phyloP scores from a whole-genome alignment of 495 filamentous ascomycete species.

The Amniculicola lignicola region DNA sequence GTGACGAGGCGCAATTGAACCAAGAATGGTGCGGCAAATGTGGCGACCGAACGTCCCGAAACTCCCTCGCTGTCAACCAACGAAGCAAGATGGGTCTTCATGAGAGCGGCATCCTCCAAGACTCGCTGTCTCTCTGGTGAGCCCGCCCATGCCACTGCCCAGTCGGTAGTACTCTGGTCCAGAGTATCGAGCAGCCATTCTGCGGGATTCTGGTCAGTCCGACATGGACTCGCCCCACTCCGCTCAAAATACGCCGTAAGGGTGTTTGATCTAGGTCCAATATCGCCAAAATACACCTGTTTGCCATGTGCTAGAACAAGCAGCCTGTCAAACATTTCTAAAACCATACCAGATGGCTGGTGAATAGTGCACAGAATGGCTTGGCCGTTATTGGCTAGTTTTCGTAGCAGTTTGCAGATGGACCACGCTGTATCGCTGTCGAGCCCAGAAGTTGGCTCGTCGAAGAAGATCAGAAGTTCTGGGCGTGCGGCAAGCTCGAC shows the following conservation, averaged over 20 bases:
- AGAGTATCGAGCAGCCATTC: constrained; percentile 82
- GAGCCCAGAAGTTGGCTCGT: constrained; percentile 72
- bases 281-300: constrained; percentile 87
- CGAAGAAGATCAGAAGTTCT: constrained; percentile 31
- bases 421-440: constrained; percentile 83
- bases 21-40: constrained; percentile 38
- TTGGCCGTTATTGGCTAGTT: constrained; percentile 74
- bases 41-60: too few species aligned
- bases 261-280: constrained; percentile 70
- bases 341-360: constrained; percentile 81
- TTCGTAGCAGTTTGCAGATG: constrained; percentile 70
- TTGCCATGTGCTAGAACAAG: constrained; percentile 75
- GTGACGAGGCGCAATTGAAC: constrained; percentile 53
- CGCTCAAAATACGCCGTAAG: constrained; percentile 74
- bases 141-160: constrained; percentile 73
- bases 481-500: constrained; percentile 33
- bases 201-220: constrained; percentile 71
- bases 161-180: constrained; percentile 63
- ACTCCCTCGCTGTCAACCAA: too few species aligned
- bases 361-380: constrained; percentile 89
- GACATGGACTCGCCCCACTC: constrained; percentile 69
- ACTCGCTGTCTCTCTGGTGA: constrained; percentile 51
- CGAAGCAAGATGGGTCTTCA: too few species aligned
- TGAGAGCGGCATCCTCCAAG: too few species aligned
- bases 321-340: constrained; percentile 83